Conservation (phyloP, 2,329 filamentous ascomycete species). For the Periconia sp. region DNA sequence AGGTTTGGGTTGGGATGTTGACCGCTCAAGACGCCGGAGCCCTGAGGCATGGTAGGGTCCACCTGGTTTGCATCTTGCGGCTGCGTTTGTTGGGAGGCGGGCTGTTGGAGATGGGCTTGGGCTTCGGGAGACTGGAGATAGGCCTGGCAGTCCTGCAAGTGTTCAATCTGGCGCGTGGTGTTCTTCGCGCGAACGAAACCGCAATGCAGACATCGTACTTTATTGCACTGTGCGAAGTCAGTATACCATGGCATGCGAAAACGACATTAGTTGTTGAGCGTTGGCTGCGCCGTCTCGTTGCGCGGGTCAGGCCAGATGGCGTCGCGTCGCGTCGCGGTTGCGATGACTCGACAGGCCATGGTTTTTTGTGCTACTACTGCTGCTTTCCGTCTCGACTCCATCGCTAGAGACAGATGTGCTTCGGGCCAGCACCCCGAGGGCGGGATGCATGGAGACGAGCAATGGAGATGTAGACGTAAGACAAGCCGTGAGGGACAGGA, state of each 20-base stretch:
- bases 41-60: conserved; percentile 19
- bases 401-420: no score
- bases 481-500: neutral
- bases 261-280: neutral
- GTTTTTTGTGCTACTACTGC: neutral
- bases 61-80: conserved; percentile 3
- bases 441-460: neutral
- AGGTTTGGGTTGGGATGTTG: conserved; percentile 53
- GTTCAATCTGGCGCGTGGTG: conserved; percentile 54
- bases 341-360: neutral
- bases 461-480: neutral
- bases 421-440: neutral
- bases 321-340: neutral
- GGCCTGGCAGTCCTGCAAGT: conserved; percentile 49
- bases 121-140: conserved; percentile 51
- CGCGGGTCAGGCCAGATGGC: neutral
- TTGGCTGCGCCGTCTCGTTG: neutral
- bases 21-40: conserved; percentile 45
- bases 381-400: neutral
- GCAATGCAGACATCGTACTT: conserved; percentile 52
- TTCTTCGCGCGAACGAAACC: conserved; percentile 55
- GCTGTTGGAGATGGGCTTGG: conserved; percentile 33
- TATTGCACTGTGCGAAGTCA: conserved; percentile 44
- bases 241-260: neutral
- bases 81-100: conserved; percentile 6